Base-by-base conservation (phyloP, 2,329 filamentous ascomycete species). In the Didymella glomerata region DNA sequence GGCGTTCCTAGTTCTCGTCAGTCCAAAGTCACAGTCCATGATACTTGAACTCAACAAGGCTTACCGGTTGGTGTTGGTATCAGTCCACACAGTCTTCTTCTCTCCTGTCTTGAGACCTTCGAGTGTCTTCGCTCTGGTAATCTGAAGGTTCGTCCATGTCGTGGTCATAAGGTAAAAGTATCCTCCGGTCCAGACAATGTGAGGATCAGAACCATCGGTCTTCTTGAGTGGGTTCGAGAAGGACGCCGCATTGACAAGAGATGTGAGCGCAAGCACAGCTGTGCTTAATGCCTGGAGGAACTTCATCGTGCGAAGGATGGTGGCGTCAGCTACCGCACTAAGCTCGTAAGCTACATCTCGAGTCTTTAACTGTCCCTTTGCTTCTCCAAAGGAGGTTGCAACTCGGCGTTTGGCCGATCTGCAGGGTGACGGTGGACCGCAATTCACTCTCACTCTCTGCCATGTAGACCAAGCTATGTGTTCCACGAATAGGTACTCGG, bases 141-240 rank as follows among this genome's bases (percentile, higher is more conserved):
- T 79, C 61, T 84, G 77, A 13, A 88, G 75, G 60, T 87, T 77
- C 1, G 76, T 81, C 83, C 83, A 87, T 25, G 83, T 83, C 0
- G 84, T 86, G 0, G 83, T 83, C 63, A 85, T 80, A 27, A 87
- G 75, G 61, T 86, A 86, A 72, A 86, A 87, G 63, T 83, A 86
- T 0, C 83, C 84, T 11, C 79, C 81, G 0, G 77, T 78, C 53
- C 80, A 86, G 1, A 81, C 80, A 6, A 86, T 80, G 60, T 82
- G 82, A 0, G 85, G 83, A 63, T 86, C 84, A 20, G 79, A 81
- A 9, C 85, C 84, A 36, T 82, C 79, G 0, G 78, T 78, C 18
- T 76, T 75, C 34, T 81, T 80, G 49, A 86, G 77, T 0, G 84
- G 83, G 59, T 86, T 86, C 32, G 81, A 82, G 63, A 80, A 86